Conservation (phyloP, 306 rosid genomes). For the Bauhinia variegata region DNA sequence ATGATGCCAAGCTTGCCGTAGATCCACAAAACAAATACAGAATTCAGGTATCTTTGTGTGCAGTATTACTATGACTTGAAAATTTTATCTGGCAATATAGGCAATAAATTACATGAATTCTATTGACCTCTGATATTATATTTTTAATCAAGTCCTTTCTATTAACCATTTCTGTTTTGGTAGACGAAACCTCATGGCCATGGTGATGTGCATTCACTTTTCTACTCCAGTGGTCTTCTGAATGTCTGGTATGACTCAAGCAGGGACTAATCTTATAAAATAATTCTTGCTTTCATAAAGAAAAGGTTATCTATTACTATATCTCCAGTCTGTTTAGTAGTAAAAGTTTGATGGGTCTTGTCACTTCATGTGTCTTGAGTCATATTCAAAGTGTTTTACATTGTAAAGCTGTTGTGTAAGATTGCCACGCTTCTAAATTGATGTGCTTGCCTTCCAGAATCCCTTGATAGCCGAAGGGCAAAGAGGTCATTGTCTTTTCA, state of each 20-base stretch:
- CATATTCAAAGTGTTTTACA: constrained; percentile 16
- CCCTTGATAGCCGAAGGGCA: constrained; percentile 13
- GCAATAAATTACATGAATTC: constrained; percentile 1
- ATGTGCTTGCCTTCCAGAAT: constrained; percentile 12
- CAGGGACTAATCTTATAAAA: constrained; percentile 26
- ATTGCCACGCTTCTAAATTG: constrained; percentile 27
- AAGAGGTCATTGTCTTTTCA: constrained; percentile 12
- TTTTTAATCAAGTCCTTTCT: constrained; percentile 19
- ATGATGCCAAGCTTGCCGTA: constrained; percentile 94
- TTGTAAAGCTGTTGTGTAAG: background rate
- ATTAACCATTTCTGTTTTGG: constrained; percentile 44
- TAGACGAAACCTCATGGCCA: constrained; percentile 99
- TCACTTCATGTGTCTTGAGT: background rate
- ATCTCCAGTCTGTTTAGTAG: constrained; percentile 7
- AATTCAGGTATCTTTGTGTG: constrained; percentile 70
- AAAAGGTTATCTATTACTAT: no score
- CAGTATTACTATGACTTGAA: constrained; percentile 10
- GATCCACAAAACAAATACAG: constrained; percentile 74
- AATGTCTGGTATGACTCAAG: constrained; percentile 68
- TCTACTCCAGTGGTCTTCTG: constrained; percentile 90
- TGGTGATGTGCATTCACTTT: constrained; percentile 95
- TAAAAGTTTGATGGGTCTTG: constrained; percentile 22
- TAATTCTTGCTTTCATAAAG: no score
- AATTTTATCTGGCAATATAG: constrained; percentile 20
- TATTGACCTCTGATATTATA: constrained; percentile 9